These are phyloP conservation scores for Porpolomopsis calyptriformis DNA, from an alignment of 768 basidiomycete species.

Conservation along the genomic window DNA sequence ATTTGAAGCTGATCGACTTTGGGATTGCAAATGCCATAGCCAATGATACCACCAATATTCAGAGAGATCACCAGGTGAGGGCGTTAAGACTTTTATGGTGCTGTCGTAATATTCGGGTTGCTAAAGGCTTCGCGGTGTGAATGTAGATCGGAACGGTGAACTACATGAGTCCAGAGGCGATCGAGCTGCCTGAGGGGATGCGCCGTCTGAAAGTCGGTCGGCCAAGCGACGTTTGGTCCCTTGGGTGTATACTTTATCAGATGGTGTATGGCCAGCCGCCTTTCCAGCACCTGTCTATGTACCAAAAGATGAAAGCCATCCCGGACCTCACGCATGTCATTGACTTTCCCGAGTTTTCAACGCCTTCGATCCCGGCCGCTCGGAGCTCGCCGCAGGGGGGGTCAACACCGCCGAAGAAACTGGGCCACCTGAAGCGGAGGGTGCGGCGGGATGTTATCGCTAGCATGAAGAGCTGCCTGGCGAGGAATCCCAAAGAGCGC, in stretches of 20 bases:
- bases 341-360: constrained; percentile 66
- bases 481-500: constrained; percentile 69
- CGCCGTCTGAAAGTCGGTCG: constrained; percentile 89
- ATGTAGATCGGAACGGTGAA: constrained; percentile 94
- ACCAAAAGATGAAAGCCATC: constrained; percentile 91
- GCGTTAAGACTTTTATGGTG: neutral
- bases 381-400: constrained; percentile 18
- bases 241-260: constrained; percentile 96
- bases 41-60: constrained; percentile 97
- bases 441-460: constrained; percentile 70
- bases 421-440: constrained; percentile 59
- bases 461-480: constrained; percentile 74
- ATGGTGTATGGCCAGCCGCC: constrained; percentile 95
- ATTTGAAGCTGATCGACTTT: constrained; percentile 96
- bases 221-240: constrained; percentile 93
- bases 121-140: no score
- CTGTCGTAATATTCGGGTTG: no score
- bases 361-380: constrained; percentile 37
- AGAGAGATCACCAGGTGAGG: constrained; percentile 83
- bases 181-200: constrained; percentile 80
- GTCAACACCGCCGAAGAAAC: constrained; percentile 37
- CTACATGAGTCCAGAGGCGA: constrained; percentile 98
- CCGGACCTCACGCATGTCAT: constrained; percentile 69
- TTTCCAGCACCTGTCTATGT: constrained; percentile 74
- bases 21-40: constrained; percentile 99